Evolutionary conservation across 345 rosid species (phyloP).

Genomic region (Melastoma malabathricum): DNA sequence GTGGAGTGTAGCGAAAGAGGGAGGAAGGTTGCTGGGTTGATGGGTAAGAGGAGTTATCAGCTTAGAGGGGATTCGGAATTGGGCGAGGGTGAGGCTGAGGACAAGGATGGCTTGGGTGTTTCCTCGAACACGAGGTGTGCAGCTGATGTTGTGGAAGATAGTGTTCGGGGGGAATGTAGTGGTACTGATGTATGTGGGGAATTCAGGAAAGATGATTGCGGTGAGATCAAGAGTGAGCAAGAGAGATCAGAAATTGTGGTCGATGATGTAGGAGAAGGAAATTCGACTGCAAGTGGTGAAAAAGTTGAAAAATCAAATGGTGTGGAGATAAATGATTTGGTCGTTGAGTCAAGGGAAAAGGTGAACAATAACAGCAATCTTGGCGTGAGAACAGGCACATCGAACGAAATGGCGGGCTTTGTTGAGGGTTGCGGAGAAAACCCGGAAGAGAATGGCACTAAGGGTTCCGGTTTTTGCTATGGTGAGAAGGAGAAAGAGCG

Average conservation of each 20-base stretch:
- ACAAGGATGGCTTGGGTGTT: slow-evolving; percentile 17
- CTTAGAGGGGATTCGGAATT: slow-evolving; percentile 3
- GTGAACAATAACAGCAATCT: neutral
- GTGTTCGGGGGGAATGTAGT: too few species aligned
- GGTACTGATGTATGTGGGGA: too few species aligned
- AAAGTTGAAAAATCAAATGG: too few species aligned
- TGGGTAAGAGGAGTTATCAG: slow-evolving; percentile 45
- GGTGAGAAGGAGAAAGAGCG: slow-evolving; percentile 67
- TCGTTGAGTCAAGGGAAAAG: neutral
- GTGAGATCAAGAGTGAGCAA: too few species aligned
- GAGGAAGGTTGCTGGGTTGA: slow-evolving; percentile 50
- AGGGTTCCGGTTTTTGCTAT: slow-evolving; percentile 31
- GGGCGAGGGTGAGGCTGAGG: slow-evolving; percentile 5
- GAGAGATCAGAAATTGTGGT: too few species aligned
- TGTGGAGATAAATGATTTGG: too few species aligned
- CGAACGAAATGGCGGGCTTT: neutral
- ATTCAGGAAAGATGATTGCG: too few species aligned
- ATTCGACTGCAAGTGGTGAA: too few species aligned
- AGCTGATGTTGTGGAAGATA: too few species aligned
- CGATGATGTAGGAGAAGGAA: too few species aligned
- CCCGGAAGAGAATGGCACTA: slow-evolving; percentile 11
- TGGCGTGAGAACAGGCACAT: neutral
- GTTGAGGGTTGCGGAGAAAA: slow-evolving; percentile 13
- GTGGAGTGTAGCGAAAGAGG: slow-evolving; percentile 79
- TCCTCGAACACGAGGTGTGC: slow-evolving; percentile 21